Conservation (phyloP, 352 stramenopile genomes). For the Lagenidium sp. region DNA sequence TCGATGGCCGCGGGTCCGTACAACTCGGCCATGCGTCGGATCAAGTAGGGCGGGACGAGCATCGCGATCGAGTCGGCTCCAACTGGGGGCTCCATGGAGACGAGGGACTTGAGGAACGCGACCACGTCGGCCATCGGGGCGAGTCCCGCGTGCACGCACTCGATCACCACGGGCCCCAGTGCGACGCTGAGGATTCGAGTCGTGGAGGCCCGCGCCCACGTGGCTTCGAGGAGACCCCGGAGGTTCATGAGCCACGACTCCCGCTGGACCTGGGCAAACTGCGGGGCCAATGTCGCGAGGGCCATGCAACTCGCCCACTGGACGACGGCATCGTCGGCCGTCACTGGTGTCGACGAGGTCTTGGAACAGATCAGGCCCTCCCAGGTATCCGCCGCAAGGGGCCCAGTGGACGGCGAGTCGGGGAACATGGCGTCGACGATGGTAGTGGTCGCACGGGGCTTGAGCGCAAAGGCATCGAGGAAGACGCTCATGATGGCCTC, state of each 20-base stretch:
- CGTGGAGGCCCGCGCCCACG: too few species aligned
- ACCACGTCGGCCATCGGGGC: neutral
- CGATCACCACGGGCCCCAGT: neutral
- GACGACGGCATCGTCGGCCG: neutral
- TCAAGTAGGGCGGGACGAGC: too few species aligned
- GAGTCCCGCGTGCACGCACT: neutral
- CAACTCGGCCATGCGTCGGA: too few species aligned
- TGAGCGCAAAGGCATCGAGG: neutral
- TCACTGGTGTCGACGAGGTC: neutral
- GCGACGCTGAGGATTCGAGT: too few species aligned
- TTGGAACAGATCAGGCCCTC: too few species aligned
- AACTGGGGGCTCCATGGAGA: too few species aligned
- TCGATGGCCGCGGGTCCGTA: too few species aligned
- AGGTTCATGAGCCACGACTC: too few species aligned
- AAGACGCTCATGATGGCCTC: neutral
- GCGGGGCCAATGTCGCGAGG: neutral
- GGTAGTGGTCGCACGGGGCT: neutral
- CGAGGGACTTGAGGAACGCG: neutral
- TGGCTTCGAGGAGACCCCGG: too few species aligned
- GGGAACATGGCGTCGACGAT: neutral
- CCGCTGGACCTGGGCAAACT: slow-evolving; percentile 5
- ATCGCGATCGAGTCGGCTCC: too few species aligned
- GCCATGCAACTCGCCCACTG: slow-evolving; percentile 5
- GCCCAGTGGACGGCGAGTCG: neutral
- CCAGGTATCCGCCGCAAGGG: neutral